A percentile compares a stretch with the other conserved stretches of the same genome.
Evolutionary conservation across 2,329 filamentous ascomycete species (phyloP).

Genomic region (Ampelomyces quisqualis): DNA sequence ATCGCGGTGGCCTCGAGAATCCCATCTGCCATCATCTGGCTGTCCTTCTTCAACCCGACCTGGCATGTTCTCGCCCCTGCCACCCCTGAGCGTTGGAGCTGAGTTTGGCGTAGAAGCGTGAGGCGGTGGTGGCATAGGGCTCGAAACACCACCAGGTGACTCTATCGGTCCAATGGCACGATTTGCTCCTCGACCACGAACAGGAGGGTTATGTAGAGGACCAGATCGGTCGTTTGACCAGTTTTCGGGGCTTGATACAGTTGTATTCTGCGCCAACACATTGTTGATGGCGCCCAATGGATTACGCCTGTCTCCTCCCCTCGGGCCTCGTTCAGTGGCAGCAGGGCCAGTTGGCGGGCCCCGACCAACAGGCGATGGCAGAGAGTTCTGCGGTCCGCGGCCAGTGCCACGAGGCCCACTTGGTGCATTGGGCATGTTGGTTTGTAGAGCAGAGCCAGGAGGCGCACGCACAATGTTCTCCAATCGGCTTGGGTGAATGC

Average conservation of each 20-base stretch:
- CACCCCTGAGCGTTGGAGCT: conserved; percentile 24
- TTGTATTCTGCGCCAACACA: conserved; percentile 30
- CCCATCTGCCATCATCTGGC: conserved; percentile 29
- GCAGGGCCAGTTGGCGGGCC: conserved; percentile 40
- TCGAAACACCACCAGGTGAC: conserved; percentile 14
- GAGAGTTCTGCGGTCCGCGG: conserved; percentile 26
- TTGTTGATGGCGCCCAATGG: conserved; percentile 33
- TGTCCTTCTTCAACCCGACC: conserved; percentile 19
- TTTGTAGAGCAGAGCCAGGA: conserved; percentile 31
- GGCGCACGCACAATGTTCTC: conserved; percentile 43
- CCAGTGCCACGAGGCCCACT: conserved; percentile 39
- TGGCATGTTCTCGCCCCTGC: conserved; percentile 19
- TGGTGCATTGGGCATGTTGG: conserved; percentile 35
- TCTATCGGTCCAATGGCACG: conserved; percentile 28
- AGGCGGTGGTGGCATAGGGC: conserved; percentile 27
- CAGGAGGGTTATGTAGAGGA: conserved; percentile 20
- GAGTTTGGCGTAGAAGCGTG: conserved; percentile 27
- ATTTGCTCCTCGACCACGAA: conserved; percentile 36
- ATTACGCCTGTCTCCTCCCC: conserved; percentile 25
- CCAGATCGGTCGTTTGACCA: conserved; percentile 18
- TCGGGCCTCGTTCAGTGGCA: conserved; percentile 27
- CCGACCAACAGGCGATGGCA: conserved; percentile 31
- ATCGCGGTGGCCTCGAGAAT: conserved; percentile 33
- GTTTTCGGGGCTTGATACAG: conserved; percentile 21
- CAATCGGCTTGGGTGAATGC: conserved; percentile 58